Evolutionary conservation across 1,139 yeast genomes (phyloP).

Genomic region (Candida freyschussii): DNA sequence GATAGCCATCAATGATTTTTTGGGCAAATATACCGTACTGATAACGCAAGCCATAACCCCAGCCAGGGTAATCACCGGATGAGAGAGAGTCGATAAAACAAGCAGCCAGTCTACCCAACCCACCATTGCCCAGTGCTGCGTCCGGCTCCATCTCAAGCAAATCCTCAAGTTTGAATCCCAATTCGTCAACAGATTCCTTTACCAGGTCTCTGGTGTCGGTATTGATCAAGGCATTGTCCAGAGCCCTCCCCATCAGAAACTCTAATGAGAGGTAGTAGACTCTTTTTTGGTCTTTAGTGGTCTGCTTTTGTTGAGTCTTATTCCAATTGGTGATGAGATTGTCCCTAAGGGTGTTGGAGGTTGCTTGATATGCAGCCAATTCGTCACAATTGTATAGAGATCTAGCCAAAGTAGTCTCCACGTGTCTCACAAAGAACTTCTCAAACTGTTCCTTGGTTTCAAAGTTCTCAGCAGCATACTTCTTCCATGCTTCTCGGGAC

Average conservation of each 20-base stretch:
- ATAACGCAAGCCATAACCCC: slow-evolving; percentile 95
- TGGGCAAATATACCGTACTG: slow-evolving; percentile 93
- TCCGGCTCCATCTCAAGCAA: slow-evolving; percentile 84
- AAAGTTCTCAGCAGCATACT: slow-evolving; percentile 51
- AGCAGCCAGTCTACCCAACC: slow-evolving; percentile 91
- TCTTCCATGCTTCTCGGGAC: slow-evolving; percentile 74
- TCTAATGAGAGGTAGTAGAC: slow-evolving; percentile 85
- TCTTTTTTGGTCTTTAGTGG: slow-evolving; percentile 79
- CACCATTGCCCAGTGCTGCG: slow-evolving; percentile 95
- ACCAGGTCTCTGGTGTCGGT: slow-evolving; percentile 54
- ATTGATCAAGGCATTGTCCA: slow-evolving; percentile 91
- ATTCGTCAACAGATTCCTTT: slow-evolving; percentile 53
- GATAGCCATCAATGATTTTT: slow-evolving; percentile 86
- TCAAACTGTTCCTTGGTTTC: slow-evolving; percentile 58
- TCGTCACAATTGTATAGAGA: slow-evolving; percentile 89
- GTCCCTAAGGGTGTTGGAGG: slow-evolving; percentile 75
- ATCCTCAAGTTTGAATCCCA: slow-evolving; percentile 88
- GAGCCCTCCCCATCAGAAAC: slow-evolving; percentile 91
- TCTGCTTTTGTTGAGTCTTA: slow-evolving; percentile 86
- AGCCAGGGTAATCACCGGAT: slow-evolving; percentile 83
- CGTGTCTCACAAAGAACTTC: slow-evolving; percentile 70
- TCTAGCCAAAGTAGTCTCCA: slow-evolving; percentile 85
- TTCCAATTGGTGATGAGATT: slow-evolving; percentile 85
- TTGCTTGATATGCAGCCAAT: slow-evolving; percentile 89
- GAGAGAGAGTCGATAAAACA: slow-evolving; percentile 89